phyloP scores from a whole-genome alignment of 2,329 filamentous ascomycete species.

The Raffaelea albimanens region DNA sequence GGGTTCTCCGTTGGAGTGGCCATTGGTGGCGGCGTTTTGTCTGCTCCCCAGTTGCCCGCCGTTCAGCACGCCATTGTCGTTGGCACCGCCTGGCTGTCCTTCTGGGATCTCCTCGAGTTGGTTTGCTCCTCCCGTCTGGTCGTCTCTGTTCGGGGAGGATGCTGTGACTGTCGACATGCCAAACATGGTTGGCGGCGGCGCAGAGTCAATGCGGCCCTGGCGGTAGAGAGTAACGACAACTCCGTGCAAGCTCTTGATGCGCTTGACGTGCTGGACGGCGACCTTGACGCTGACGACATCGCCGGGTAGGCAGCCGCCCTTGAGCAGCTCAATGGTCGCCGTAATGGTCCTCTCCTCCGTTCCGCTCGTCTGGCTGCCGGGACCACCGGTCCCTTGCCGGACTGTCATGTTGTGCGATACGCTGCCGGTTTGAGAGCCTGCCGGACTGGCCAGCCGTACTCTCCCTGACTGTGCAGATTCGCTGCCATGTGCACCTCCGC shows the following conservation, averaged over 20 bases:
- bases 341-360: constrained; percentile 72
- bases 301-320: constrained; percentile 76
- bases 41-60: constrained; percentile 17
- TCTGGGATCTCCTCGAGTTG: too few species aligned
- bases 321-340: constrained; percentile 72
- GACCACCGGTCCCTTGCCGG: background rate
- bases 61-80: background rate
- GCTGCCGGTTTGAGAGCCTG: background rate
- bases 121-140: too few species aligned
- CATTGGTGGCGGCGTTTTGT: too few species aligned
- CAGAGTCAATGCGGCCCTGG: constrained; percentile 80
- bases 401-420: background rate
- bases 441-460: background rate
- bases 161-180: background rate
- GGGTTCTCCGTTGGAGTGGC: background rate
- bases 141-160: background rate
- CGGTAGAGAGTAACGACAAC: constrained; percentile 89
- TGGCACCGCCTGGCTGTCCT: too few species aligned
- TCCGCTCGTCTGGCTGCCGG: constrained; percentile 22
- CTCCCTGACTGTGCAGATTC: background rate
- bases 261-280: constrained; percentile 77
- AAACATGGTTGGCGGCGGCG: constrained; percentile 43
- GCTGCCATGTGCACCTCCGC: background rate
- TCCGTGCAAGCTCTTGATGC: constrained; percentile 82
- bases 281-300: constrained; percentile 75